A percentile compares a stretch with the other conserved stretches of the same genome.
Conservation (phyloP, 306 rosid genomes). For the Prunus mongolica region DNA sequence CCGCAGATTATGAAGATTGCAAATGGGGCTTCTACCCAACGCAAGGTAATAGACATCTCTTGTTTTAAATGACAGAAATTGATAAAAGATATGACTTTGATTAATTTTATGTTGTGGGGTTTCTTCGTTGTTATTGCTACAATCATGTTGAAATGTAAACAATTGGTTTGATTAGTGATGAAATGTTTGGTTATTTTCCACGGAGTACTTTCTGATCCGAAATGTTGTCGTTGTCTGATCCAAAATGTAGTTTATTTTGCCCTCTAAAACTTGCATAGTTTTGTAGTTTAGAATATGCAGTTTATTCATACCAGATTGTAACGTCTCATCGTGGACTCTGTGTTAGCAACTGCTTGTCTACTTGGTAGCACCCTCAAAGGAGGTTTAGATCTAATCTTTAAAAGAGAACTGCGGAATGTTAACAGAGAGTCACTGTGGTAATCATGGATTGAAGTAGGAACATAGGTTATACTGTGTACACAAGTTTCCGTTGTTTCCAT, state of each 20-base stretch:
- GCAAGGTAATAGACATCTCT: constrained; percentile 43
- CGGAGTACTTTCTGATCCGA: no score
- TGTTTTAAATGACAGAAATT: neutral
- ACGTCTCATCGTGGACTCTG: no score
- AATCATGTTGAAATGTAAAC: neutral
- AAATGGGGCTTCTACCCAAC: constrained; percentile 22
- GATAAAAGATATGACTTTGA: neutral
- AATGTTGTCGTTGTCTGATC: neutral
- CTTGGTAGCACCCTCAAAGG: neutral
- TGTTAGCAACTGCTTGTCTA: no score
- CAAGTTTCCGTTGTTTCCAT: neutral
- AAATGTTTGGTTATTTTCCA: neutral
- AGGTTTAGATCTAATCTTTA: no score
- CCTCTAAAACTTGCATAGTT: neutral
- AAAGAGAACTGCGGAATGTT: neutral
- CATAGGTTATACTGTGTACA: neutral
- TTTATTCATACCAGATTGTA: no score
- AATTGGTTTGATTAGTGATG: neutral
- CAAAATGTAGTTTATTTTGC: neutral
- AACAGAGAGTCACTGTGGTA: neutral
- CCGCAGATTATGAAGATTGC: constrained; percentile 42
- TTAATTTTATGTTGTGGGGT: neutral
- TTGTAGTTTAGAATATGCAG: neutral
- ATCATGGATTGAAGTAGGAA: neutral
- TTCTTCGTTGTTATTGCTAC: neutral